Conservation (phyloP, 768 basidiomycete genomes). For the Leccinum subgranulosum region DNA sequence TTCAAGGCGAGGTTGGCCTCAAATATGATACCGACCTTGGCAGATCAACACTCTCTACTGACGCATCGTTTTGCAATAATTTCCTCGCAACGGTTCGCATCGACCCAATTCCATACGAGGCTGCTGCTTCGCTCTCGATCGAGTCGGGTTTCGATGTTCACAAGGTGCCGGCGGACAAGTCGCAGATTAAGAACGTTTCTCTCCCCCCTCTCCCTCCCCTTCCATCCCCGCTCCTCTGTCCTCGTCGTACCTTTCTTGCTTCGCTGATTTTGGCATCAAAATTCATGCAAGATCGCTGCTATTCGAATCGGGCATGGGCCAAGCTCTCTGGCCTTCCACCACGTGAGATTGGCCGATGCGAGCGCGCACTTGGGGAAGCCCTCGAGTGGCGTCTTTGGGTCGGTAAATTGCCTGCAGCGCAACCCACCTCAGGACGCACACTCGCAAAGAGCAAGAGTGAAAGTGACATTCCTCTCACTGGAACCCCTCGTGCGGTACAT, state of each 20-base stretch:
- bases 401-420: constrained; percentile 54
- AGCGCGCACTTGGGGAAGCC: constrained; percentile 82
- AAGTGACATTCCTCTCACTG: constrained; percentile 26
- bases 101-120: constrained; percentile 25
- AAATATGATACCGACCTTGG: constrained; percentile 37
- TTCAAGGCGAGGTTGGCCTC: constrained; percentile 41
- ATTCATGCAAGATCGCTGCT: constrained; percentile 90
- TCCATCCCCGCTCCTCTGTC: constrained; percentile 84
- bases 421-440: constrained; percentile 35
- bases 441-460: constrained; percentile 55
- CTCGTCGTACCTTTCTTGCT: constrained; percentile 84
- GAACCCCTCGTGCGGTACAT: neutral
- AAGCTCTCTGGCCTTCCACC: constrained; percentile 88
- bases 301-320: constrained; percentile 93
- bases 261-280: constrained; percentile 88
- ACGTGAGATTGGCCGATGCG: constrained; percentile 83
- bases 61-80: constrained; percentile 19
- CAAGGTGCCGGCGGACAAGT: constrained; percentile 9
- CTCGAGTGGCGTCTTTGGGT: constrained; percentile 94
- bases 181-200: constrained; percentile 14
- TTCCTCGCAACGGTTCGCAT: constrained; percentile 45
- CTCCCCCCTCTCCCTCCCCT: constrained; percentile 41
- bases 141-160: constrained; percentile 13
- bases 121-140: constrained; percentile 14
- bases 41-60: constrained; percentile 6